Evolutionary conservation across 305 asterid genomes (phyloP).

Genomic region (Fraxinus greggii): DNA sequence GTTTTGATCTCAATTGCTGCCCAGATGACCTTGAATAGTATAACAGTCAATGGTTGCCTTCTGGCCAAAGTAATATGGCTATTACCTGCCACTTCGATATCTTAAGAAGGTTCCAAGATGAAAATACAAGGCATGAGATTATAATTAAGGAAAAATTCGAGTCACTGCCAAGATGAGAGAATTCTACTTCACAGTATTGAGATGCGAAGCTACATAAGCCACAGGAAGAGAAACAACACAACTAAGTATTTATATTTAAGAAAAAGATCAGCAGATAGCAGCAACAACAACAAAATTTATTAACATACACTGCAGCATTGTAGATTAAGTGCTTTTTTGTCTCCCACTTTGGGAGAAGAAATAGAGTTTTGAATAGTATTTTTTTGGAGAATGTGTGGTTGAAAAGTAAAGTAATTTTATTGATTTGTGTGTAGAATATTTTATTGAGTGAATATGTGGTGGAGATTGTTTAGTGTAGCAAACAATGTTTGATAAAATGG

Average conservation of each 20-base stretch:
- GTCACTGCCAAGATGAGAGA: neutral
- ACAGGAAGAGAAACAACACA: neutral
- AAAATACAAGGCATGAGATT: neutral
- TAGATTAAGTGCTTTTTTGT: too few species aligned
- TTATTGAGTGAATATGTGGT: too few species aligned
- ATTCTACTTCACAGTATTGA: neutral
- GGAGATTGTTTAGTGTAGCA: too few species aligned
- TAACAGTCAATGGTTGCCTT: neutral
- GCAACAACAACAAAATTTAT: conserved; percentile 3
- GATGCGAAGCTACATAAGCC: neutral
- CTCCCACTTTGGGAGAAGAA: too few species aligned
- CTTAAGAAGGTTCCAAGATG: neutral
- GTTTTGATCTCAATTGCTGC: neutral
- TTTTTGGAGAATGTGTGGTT: too few species aligned
- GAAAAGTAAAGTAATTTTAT: too few species aligned
- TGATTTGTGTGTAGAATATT: too few species aligned
- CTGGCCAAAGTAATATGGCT: neutral
- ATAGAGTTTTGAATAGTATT: too few species aligned
- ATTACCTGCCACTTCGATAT: neutral
- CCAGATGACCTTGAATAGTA: neutral
- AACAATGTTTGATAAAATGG: too few species aligned
- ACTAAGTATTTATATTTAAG: neutral
- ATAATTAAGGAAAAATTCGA: neutral
- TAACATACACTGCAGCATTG: conserved; percentile 13
- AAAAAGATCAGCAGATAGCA: neutral